Percentiles rank a stretch among this genome's conserved stretches.
These are phyloP conservation scores for Cryomyces minteri DNA, from an alignment of 495 filamentous ascomycete species.

Conservation along the genomic window DNA sequence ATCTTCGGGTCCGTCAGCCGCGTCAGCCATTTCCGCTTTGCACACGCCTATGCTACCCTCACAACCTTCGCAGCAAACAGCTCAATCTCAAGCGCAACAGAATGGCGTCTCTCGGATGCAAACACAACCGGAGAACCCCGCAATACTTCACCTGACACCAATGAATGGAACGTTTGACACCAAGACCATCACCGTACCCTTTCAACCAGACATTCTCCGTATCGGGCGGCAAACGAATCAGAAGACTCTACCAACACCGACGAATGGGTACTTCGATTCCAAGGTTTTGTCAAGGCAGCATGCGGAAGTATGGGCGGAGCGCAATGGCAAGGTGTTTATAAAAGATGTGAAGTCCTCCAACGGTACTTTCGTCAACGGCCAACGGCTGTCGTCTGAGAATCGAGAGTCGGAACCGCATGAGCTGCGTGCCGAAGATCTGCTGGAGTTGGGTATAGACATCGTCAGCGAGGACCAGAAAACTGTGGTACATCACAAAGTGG, in stretches of 20 bases:
- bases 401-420: slow-evolving; percentile 90
- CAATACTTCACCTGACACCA: slow-evolving; percentile 64
- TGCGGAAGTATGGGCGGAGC: slow-evolving; percentile 89
- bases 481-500: slow-evolving; percentile 94
- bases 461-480: slow-evolving; percentile 97
- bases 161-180: slow-evolving; percentile 91
- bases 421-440: slow-evolving; percentile 64
- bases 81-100: slow-evolving; percentile 34
- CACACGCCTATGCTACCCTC: slow-evolving; percentile 52
- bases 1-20: slow-evolving; percentile 42
- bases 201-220: slow-evolving; percentile 67
- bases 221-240: slow-evolving; percentile 95
- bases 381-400: slow-evolving; percentile 76
- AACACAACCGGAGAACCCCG: slow-evolving; percentile 38
- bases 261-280: slow-evolving; percentile 93
- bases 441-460: slow-evolving; percentile 94
- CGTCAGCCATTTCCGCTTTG: slow-evolving; percentile 50
- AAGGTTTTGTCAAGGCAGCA: slow-evolving; percentile 94
- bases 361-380: slow-evolving; percentile 94
- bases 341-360: slow-evolving; percentile 96
- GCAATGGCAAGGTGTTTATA: slow-evolving; percentile 81
- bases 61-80: slow-evolving; percentile 52
- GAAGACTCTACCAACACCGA: slow-evolving; percentile 74
- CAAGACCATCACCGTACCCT: slow-evolving; percentile 87
- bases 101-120: slow-evolving; percentile 45